Evolutionary conservation across 2,329 filamentous ascomycete species (phyloP).

Genomic region (Drechslerella dactyloides): DNA sequence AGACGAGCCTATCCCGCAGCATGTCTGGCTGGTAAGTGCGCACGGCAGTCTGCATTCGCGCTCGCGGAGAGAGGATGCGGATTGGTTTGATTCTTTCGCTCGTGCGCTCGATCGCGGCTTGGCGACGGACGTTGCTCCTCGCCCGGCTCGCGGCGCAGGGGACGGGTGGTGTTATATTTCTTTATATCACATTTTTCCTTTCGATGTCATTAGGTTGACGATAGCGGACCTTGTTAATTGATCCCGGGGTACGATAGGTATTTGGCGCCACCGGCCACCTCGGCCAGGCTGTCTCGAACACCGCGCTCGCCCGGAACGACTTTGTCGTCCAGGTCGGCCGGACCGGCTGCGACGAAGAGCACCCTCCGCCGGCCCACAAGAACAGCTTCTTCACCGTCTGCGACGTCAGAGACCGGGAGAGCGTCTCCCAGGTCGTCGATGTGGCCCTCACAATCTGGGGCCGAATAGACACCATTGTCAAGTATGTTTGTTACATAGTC

Average conservation of each 20-base stretch:
- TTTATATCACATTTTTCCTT: no score
- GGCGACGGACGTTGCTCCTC: not conserved
- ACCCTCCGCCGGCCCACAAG: conserved; percentile 73
- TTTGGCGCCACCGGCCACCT: conserved; percentile 98
- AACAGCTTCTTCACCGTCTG: conserved; percentile 83
- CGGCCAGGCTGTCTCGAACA: conserved; percentile 85
- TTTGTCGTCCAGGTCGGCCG: conserved; percentile 85
- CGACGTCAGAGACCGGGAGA: conserved; percentile 82
- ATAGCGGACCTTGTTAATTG: no score
- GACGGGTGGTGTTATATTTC: no score
- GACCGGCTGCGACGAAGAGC: conserved; percentile 66
- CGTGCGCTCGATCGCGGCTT: not conserved
- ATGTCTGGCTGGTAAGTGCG: conserved; percentile 44
- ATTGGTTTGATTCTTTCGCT: no score
- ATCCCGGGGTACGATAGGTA: conserved; percentile 61
- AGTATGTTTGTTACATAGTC: conserved; percentile 59
- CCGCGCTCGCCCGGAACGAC: conserved; percentile 79
- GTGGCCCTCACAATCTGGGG: conserved; percentile 76
- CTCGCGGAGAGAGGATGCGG: not conserved
- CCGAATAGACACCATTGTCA: conserved; percentile 84
- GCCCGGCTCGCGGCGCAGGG: no score
- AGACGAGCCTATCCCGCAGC: conserved; percentile 41
- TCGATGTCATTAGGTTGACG: no score
- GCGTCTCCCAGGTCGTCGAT: conserved; percentile 74
- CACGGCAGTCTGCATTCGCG: no score